These are phyloP conservation scores for Aureobasidium leucospermi DNA, from an alignment of 2,329 filamentous ascomycete species.

Conservation along the genomic window DNA sequence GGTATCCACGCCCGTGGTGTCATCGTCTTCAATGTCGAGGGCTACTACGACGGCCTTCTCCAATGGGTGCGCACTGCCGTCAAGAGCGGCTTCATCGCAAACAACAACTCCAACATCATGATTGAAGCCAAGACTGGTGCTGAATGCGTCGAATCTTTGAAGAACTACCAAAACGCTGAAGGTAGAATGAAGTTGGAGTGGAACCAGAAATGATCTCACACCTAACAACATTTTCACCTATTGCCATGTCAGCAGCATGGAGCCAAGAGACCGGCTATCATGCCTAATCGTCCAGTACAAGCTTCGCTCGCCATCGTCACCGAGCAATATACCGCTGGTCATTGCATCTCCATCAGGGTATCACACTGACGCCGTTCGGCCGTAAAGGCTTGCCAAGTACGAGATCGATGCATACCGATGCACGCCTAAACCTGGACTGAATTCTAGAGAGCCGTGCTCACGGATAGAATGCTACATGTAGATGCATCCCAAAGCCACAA, in stretches of 20 bases:
- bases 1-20: conserved; percentile 80
- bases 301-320: not conserved
- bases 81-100: conserved; percentile 66
- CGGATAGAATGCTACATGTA: not conserved
- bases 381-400: not conserved
- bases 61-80: conserved; percentile 74
- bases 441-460: not conserved
- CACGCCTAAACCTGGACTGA: not conserved
- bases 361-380: not conserved
- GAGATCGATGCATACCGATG: not conserved
- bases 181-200: conserved; percentile 77
- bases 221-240: not conserved
- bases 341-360: not conserved
- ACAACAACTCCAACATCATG: conserved; percentile 66
- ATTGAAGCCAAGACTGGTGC: conserved; percentile 66
- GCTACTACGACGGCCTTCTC: conserved; percentile 85
- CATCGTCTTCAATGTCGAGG: conserved; percentile 76
- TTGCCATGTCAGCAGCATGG: not conserved
- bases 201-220: conserved; percentile 47
- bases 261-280: too few species aligned
- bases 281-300: not conserved
- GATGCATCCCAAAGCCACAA: not conserved
- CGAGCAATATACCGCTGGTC: not conserved
- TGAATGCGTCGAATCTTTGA: conserved; percentile 63
- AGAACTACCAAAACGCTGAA: conserved; percentile 66